Conservation (phyloP, 2,329 filamentous ascomycete genomes). For the Xylaria arbuscula region DNA sequence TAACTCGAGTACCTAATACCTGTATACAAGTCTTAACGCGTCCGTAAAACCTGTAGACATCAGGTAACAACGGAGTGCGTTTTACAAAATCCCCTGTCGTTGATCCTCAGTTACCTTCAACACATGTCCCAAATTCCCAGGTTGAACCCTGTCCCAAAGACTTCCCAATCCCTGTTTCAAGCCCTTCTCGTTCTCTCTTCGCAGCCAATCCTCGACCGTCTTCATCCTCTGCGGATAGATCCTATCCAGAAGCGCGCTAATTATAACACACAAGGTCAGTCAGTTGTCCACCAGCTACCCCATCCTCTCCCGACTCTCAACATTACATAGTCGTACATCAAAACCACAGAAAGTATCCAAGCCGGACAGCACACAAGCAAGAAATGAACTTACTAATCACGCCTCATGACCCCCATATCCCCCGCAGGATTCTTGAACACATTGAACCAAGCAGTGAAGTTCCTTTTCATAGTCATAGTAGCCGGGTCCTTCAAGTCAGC, state of each 20-base stretch:
- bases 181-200: constrained; percentile 52
- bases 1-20: too few relatives aligned
- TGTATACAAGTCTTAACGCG: too few relatives aligned
- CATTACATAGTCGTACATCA: neutral
- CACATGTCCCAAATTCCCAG: constrained; percentile 36
- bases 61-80: neutral
- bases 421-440: constrained; percentile 56
- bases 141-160: constrained; percentile 51
- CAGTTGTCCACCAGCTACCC: neutral
- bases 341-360: neutral
- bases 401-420: constrained; percentile 55
- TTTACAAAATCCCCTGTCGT: constrained; percentile 38
- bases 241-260: constrained; percentile 57
- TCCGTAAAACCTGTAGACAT: too few relatives aligned
- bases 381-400: constrained; percentile 54
- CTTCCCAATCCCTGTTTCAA: constrained; percentile 42
- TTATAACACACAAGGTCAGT: neutral
- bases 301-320: too few relatives aligned
- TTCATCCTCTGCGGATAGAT: constrained; percentile 62
- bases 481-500: constrained; percentile 48
- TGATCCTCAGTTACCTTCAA: constrained; percentile 44
- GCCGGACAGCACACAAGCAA: neutral
- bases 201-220: constrained; percentile 62
- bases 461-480: constrained; percentile 56
- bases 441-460: constrained; percentile 65